Evolutionary conservation across 2,329 filamentous ascomycete species (phyloP), one percentile per base, ranked within the genome.

Genomic region (Neoarthrinium moseri): DNA sequence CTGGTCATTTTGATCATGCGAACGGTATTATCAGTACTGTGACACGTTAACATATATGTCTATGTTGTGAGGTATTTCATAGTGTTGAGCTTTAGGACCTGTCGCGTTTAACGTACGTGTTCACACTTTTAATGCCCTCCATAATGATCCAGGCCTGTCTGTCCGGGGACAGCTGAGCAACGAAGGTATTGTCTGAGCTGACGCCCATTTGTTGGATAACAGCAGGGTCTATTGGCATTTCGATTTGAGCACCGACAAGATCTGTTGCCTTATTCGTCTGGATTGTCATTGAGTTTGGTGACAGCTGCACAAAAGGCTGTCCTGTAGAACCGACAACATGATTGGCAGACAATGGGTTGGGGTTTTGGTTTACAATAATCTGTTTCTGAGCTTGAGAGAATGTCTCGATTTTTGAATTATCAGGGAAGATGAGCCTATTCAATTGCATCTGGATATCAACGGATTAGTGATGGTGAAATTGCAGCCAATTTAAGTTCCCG

Each of bases 361-460:
- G 50, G 37, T 55, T 55, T 30, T 55, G 53, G 45, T 55, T 55
- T 38, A 54, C 52, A 24, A 55, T 52, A 39, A 55, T 24, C 24
- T 55, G 53, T 7, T 45, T 47, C 38, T 55, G 53, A 18, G 52
- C 46, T 41, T 55, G 53, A 6, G 53, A 55, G 44, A 55, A 55
- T 2, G 53, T 55, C 46, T 55, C 53, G 20, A 55, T 52, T 34
- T 54, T 55, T 21, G 53, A 53, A 41, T 52, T 50, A 27, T 55
- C 53, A 7, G 53, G 53, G 26, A 55, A 52, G 4, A 46, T 26
- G 12, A 55, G 33, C 29, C 43, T 47, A 45, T 55, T 55, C 20
- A 52, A 23, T 50, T 49, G 46, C 53, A 55, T 55, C 53, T 44
- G 18, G 2, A 4, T 13, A 24, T 44, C 8, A 44, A 32, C 12